Conservation (phyloP, 2,329 filamentous ascomycete species). For the Stagonosporopsis chrysanthemi region DNA sequence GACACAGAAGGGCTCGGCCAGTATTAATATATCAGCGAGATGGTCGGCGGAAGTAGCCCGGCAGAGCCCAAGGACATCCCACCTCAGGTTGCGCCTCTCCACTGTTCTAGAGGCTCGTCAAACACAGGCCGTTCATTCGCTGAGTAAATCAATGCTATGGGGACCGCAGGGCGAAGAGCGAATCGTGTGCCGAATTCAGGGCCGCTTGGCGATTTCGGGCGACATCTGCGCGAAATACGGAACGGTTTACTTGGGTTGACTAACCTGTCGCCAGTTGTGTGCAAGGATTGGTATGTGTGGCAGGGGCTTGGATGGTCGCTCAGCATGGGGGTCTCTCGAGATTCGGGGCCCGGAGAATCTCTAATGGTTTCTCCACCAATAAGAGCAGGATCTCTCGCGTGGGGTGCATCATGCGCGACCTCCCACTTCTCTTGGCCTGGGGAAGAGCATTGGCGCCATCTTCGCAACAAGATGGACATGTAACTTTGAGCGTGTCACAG, state of each 20-base stretch:
- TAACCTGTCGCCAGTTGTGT: constrained; percentile 39
- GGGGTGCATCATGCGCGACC: constrained; percentile 34
- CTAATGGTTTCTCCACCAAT: constrained; percentile 44
- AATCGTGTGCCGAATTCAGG: constrained; percentile 36
- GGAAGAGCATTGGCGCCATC: constrained; percentile 35
- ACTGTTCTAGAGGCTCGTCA: constrained; percentile 31
- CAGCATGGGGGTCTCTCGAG: constrained; percentile 23
- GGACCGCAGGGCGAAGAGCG: constrained; percentile 32
- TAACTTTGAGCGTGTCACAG: constrained; percentile 11
- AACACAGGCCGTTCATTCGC: constrained; percentile 39
- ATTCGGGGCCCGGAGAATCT: constrained; percentile 26
- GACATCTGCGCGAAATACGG: constrained; percentile 45
- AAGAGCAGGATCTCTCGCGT: constrained; percentile 21
- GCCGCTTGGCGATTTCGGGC: constrained; percentile 38
- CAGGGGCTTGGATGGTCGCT: constrained; percentile 37
- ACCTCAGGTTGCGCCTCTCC: constrained; percentile 33
- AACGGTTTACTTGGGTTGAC: constrained; percentile 44
- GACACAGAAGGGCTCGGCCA: constrained; percentile 38
- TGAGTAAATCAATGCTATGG: constrained; percentile 19
- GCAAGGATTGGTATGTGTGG: constrained; percentile 28
- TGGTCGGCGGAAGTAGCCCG: constrained; percentile 45
- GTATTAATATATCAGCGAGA: constrained; percentile 50
- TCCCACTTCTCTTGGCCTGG: constrained; percentile 39
- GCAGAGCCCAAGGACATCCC: constrained; percentile 43
- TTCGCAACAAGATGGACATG: constrained; percentile 13